Base-by-base conservation (phyloP, 345 rosid species). In the Salix viminalis region DNA sequence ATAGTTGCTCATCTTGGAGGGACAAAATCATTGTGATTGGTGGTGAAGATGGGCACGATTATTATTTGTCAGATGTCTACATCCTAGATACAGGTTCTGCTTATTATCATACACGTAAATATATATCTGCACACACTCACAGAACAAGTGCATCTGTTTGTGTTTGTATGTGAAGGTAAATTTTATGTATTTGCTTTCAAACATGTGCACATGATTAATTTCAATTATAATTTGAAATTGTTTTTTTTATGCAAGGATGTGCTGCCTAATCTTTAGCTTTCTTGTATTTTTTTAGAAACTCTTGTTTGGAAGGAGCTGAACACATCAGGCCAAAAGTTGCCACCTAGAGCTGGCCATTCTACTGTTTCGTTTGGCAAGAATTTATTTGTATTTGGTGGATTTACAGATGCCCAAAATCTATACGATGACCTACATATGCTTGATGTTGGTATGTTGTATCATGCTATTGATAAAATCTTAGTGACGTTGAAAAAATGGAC, bases 261-360 rank as follows among this genome's bases (percentile, higher is more conserved):
- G 39, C 6, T 65, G 14, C 16, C 44, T 71, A 28, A 71, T 74
- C 24, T 71, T 58, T 66, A 28, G 44, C 19, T 52, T 61, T 77
- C 44, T 72, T 73, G 72, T 78, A 30, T 67, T 52, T 75, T 70
- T 61, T 69, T 79, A 96, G 99, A 96, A 75, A 91, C 97, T 78
- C 90, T 93, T 66, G 81, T 82, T 68, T 96, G 99, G 99, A 92
- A 86, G 82, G 94, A 96, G 88, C 82, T 96, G 83, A 85, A 76
- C 74, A 85, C 97, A 48, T 75, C 90, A 23, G 99, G 99, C 77
- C 90, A 86, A 84, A 84, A 83, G 78, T 71, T 96, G 87, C 80
- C 98, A 72, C 98, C 99, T 73, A 91, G 99, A 82, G 99, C 98
- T 81, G 99, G 99, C 23, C 98, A 96, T 83, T 87, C 94, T 12